Evolutionary conservation across 352 stramenopile genomes (phyloP), one percentile per base, ranked within the genome.

Genomic region (Phytophthora citricola): DNA sequence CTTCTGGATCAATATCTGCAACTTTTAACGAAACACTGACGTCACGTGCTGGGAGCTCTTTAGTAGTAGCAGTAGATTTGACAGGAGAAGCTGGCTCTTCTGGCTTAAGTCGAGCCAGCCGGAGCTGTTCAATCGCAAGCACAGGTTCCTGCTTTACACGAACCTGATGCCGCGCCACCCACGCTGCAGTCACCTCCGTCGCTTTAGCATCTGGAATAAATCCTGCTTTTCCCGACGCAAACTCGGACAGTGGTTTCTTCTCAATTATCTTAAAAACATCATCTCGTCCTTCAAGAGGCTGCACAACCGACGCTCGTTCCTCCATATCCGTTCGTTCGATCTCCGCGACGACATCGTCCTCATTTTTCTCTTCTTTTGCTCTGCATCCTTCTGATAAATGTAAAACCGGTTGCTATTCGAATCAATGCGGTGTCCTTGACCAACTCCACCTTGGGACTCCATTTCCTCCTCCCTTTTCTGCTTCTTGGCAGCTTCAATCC

Each of bases 361-460:
- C 29, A 7, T 62, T 55, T 17, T 63, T 51, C 22, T 73, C 55
- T 12, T 63, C 47, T n/a, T 62, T 1, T 45, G 39, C 1, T 62
- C 26, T 0, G 43, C 36, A 36, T 72, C 69, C 17, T 81, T 89
- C 41, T 91, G 63, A 41, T 90, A 91, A 14, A 93, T 85, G 32
- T 89, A 93, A 50, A 91, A 93, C 3, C 83, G 77, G 41, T 84
- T 78, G 47, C 81, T 86, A 43, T 78, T 83, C 1, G 81, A 96
- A n/a, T 92, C 87, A 49, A 97, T 97, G 0, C 84, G 74, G 39
- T 90, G 82, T 1, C 88, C 90, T 24, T 79, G 44, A 0, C 46
- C 63, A 47, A 44, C 40, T 22, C 66, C 68, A 7, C 74, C 73
- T 20, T 74, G 59, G 10, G 66, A 48, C 24, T 82, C 63, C 69